phyloP scores from a whole-genome alignment of 805 yeast species.

The Schizosaccharomyces octosporus region DNA sequence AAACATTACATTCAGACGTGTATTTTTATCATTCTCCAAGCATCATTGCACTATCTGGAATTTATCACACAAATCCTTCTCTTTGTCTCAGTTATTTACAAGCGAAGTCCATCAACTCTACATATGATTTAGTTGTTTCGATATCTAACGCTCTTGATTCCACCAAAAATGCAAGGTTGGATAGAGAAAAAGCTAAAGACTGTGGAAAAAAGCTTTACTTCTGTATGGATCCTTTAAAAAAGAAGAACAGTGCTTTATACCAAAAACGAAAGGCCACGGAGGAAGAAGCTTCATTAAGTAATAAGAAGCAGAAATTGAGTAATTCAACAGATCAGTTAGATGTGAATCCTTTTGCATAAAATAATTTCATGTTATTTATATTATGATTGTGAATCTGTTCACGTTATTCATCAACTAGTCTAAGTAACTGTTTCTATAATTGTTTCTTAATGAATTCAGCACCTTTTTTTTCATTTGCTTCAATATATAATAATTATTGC shows the following conservation, averaged over 20 bases:
- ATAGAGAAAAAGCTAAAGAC: slow-evolving; percentile 10
- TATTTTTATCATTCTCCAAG: slow-evolving; percentile 71
- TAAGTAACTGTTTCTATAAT: no score
- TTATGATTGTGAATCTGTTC: no score
- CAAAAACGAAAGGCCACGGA: slow-evolving; percentile 5
- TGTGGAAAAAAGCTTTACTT: slow-evolving; percentile 15
- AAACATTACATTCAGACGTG: slow-evolving; percentile 53
- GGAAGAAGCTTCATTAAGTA: not conserved
- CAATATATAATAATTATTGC: no score
- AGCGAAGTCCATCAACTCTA: slow-evolving; percentile 35
- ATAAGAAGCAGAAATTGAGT: not conserved
- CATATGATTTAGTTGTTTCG: slow-evolving; percentile 42
- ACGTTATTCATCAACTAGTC: no score
- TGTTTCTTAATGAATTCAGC: no score
- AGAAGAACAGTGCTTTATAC: slow-evolving; percentile 2
- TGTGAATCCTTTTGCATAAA: not conserved
- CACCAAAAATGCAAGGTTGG: slow-evolving; percentile 8
- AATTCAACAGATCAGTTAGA: not conserved
- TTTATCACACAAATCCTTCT: not conserved
- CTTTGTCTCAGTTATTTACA: slow-evolving; percentile 12
- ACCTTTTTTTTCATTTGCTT: no score
- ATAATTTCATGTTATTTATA: no score
- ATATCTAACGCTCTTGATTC: slow-evolving; percentile 26
- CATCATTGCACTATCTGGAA: slow-evolving; percentile 73
- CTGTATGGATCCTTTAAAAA: slow-evolving; percentile 12